Percentiles rank a stretch among this genome's conserved stretches.
These are phyloP conservation scores for Phytophthora uliginosa DNA, from an alignment of 352 stramenopile genomes.

Conservation along the genomic window DNA sequence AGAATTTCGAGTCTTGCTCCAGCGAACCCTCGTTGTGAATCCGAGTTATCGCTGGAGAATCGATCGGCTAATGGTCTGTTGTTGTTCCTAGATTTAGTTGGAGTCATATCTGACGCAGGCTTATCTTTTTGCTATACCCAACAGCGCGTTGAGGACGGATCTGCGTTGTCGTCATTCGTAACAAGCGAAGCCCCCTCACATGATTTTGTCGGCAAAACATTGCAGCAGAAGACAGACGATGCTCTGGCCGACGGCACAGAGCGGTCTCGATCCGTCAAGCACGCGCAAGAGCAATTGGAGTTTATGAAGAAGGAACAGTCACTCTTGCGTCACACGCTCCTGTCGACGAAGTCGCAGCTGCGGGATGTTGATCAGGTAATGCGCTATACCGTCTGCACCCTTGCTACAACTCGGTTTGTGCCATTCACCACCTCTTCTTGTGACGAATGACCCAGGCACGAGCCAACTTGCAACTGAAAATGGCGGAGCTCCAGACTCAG, in stretches of 20 bases:
- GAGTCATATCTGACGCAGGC: not conserved
- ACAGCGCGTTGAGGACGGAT: constrained; percentile 18
- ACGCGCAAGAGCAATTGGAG: constrained; percentile 67
- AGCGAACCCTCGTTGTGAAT: constrained; percentile 54
- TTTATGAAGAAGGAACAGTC: constrained; percentile 77
- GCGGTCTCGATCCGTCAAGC: constrained; percentile 48
- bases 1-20: constrained; percentile 52
- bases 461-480: constrained; percentile 35
- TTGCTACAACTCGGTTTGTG: too few relatives aligned
- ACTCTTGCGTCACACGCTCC: constrained; percentile 48
- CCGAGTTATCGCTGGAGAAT: constrained; percentile 64
- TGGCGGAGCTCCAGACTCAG: constrained; percentile 42
- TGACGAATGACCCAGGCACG: constrained; percentile 19
- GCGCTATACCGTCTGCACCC: not conserved
- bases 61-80: constrained; percentile 51
- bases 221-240: constrained; percentile 40
- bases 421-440: not conserved
- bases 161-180: constrained; percentile 3
- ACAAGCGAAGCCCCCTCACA: constrained; percentile 23
- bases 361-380: constrained; percentile 58
- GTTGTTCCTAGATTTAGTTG: not conserved
- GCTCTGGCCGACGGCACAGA: constrained; percentile 42
- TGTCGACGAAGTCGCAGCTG: constrained; percentile 60
- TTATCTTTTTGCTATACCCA: not conserved
- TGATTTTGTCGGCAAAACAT: constrained; percentile 27